Conservation (phyloP, 2,329 filamentous ascomycete species). For the Cryphonectria carpinicola region DNA sequence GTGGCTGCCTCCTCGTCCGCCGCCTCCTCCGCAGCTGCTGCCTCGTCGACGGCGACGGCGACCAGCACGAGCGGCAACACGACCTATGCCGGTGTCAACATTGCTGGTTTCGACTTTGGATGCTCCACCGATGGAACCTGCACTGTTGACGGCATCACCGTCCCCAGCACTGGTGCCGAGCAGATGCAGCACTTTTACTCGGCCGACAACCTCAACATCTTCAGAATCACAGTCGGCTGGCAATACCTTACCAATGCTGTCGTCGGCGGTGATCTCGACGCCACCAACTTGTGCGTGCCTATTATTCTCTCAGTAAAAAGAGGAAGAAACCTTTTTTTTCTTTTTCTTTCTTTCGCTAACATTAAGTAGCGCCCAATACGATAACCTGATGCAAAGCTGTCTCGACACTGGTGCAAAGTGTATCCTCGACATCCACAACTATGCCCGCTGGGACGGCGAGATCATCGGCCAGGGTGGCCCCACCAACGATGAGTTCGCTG, state of each 20-base stretch:
- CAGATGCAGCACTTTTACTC: conserved; percentile 62
- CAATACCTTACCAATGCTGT: conserved; percentile 53
- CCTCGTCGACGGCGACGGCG: neutral
- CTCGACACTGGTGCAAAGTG: conserved; percentile 51
- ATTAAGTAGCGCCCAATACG: conserved; percentile 43
- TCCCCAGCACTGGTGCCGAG: conserved; percentile 36
- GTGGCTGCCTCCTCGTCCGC: conserved; percentile 11
- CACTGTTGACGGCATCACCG: conserved; percentile 33
- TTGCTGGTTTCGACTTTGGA: conserved; percentile 55
- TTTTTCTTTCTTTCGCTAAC: neutral
- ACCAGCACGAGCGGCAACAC: conserved; percentile 19
- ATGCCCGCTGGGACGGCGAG: conserved; percentile 60
- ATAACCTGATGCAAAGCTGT: conserved; percentile 54
- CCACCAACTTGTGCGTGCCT: conserved; percentile 38
- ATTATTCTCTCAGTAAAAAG: neutral
- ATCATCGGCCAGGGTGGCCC: conserved; percentile 68
- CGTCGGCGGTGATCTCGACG: conserved; percentile 47
- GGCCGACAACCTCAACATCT: conserved; percentile 57
- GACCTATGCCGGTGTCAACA: conserved; percentile 42
- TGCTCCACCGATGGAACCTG: conserved; percentile 47
- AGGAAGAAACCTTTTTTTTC: neutral
- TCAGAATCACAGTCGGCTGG: conserved; percentile 59
- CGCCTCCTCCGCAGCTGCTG: neutral
- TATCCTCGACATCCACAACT: conserved; percentile 46
- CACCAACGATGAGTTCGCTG: conserved; percentile 56